phyloP scores from a whole-genome alignment of 768 basidiomycete species.

The Ramaria sp. region DNA sequence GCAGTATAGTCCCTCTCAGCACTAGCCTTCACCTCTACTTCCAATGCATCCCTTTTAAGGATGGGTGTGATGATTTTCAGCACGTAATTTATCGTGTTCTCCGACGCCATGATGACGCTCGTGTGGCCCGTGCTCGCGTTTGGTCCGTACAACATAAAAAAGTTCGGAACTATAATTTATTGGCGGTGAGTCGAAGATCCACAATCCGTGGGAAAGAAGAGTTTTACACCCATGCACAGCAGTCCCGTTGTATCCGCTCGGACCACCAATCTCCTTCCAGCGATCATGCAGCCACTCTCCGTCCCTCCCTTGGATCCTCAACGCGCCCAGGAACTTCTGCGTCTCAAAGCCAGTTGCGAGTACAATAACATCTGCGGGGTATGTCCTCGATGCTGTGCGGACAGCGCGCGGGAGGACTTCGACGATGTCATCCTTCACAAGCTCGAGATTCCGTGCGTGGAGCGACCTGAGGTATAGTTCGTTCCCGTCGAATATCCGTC shows the following conservation, averaged over 20 bases:
- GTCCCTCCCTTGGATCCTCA: slow-evolving; percentile 14
- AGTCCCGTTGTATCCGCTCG: slow-evolving; percentile 9
- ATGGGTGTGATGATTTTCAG: slow-evolving; percentile 12
- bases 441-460: slow-evolving; percentile 11
- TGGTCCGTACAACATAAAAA: slow-evolving; percentile 7
- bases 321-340: slow-evolving; percentile 6
- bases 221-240: slow-evolving; percentile 3
- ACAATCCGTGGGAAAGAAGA: background rate
- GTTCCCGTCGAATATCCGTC: slow-evolving; percentile 15
- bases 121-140: background rate
- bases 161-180: slow-evolving; percentile 1
- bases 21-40: slow-evolving; percentile 13
- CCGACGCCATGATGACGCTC: background rate
- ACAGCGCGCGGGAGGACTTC: slow-evolving; percentile 10
- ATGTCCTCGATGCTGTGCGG: slow-evolving; percentile 6
- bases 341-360: slow-evolving; percentile 13
- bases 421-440: slow-evolving; percentile 13
- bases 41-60: slow-evolving; percentile 4
- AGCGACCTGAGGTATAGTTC: slow-evolving; percentile 18
- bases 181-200: background rate
- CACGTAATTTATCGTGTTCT: background rate
- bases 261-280: slow-evolving; percentile 11
- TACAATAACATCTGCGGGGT: slow-evolving; percentile 16
- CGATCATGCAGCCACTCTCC: slow-evolving; percentile 12
- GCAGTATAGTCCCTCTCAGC: slow-evolving; percentile 12